phyloP scores from a whole-genome alignment of 192 early-diverging fungal species.

The Coemansia sp. region DNA sequence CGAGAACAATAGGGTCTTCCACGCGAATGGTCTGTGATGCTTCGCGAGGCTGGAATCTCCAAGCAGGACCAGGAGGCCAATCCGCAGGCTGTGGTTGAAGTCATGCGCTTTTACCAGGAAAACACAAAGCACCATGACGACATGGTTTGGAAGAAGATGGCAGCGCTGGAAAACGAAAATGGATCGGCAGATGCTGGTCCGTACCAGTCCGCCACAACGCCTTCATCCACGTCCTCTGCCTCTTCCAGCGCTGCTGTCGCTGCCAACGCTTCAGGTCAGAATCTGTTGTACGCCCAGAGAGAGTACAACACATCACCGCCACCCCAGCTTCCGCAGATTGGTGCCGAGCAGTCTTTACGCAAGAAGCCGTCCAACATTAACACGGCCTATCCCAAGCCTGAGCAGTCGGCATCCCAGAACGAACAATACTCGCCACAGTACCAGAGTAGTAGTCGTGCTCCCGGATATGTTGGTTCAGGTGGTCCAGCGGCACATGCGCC shows the following conservation, averaged over 20 bases:
- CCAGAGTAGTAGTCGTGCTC: conserved; percentile 15
- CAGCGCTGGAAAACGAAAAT: conserved; percentile 27
- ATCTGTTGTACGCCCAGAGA: conserved; percentile 17
- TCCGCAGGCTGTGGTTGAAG: conserved; percentile 85
- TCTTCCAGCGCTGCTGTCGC: background rate
- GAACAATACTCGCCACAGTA: conserved; percentile 45
- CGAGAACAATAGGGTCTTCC: conserved; percentile 79
- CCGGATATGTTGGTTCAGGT: conserved; percentile 3
- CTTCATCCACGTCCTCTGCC: conserved; percentile 11
- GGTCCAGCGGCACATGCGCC: conserved; percentile 37
- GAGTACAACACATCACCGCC: conserved; percentile 34
- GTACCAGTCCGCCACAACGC: conserved; percentile 17
- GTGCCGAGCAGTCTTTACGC: conserved; percentile 27
- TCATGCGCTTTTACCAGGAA: conserved; percentile 83
- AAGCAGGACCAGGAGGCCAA: conserved; percentile 91
- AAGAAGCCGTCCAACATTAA: conserved; percentile 41
- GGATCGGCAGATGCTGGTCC: conserved; percentile 35
- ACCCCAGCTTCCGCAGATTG: conserved; percentile 50
- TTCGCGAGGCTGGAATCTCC: conserved; percentile 92
- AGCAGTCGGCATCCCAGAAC: conserved; percentile 18
- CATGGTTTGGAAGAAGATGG: conserved; percentile 56
- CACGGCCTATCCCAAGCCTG: conserved; percentile 27
- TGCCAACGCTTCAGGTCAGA: background rate
- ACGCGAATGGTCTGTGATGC: conserved; percentile 87
- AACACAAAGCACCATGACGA: conserved; percentile 54